Conservation (phyloP, 2,329 filamentous ascomycete genomes). For the Harringtonia lauricola region DNA sequence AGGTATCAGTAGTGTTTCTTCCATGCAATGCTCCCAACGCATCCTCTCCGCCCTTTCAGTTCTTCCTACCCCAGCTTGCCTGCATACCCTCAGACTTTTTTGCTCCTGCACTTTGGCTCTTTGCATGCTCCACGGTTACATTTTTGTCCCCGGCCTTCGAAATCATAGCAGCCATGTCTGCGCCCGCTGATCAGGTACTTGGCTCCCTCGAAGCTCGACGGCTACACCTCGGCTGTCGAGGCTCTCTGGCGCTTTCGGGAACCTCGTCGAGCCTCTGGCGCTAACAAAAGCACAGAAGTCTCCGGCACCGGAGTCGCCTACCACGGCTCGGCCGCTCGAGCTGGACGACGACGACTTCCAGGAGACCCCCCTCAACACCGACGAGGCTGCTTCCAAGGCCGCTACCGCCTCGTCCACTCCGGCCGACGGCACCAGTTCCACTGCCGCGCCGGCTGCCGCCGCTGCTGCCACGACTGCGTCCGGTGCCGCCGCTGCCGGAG, state of each 20-base stretch:
- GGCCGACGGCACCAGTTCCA: conserved; percentile 7
- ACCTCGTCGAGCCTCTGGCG: background rate
- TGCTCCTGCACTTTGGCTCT: too few relatives aligned
- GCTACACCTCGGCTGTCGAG: background rate
- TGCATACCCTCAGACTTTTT: too few relatives aligned
- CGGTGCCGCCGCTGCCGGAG: conserved; percentile 4
- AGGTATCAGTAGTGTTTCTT: conserved; percentile 5
- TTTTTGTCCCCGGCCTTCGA: background rate
- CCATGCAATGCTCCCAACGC: background rate
- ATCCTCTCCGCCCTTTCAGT: background rate
- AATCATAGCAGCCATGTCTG: conserved; percentile 16
- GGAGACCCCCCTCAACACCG: conserved; percentile 39
- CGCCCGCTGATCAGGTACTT: conserved; percentile 20
- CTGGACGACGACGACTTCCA: conserved; percentile 62
- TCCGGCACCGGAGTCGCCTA: conserved; percentile 48
- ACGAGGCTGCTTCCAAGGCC: conserved; percentile 21
- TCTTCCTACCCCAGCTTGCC: background rate
- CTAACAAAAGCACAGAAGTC: conserved; percentile 30
- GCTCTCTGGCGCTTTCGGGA: background rate
- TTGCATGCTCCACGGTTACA: background rate
- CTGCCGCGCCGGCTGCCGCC: conserved; percentile 15
- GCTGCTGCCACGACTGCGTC: conserved; percentile 16
- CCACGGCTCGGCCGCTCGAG: conserved; percentile 52
- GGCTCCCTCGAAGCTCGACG: background rate
- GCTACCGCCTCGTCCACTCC: conserved; percentile 13